Base-by-base conservation (phyloP, 352 stramenopile genomes). In the Vaucheria bursata region DNA sequence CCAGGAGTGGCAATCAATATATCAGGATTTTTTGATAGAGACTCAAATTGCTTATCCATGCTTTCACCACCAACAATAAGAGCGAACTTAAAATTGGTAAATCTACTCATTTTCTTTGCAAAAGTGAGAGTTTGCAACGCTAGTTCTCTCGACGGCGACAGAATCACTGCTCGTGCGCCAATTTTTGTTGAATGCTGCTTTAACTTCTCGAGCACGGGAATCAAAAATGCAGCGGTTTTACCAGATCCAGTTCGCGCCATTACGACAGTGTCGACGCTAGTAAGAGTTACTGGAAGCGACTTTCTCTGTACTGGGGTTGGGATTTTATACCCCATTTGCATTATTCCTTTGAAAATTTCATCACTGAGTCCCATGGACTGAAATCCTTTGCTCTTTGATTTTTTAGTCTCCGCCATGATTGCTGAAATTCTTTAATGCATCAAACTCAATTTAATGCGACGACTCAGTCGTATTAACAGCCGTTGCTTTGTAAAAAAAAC, bases 221-320 rank as follows among this genome's bases (percentile, higher is more conserved):
- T 94, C 0, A 99, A 77, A 85, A 99, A 99, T 0, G 95, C 95
- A 25, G 91, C 92, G 0, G 96, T 99, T 84, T 99, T 99, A 40
- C 96, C 96, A 29, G 90, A 97, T 8, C 96, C 91, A 0, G 96
- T 99, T 33, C 96, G 88, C 37, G 97, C 96, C 95, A 99, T 99
- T 64, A 95, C 94, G 6, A 98, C 93, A 25, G 97, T 91, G 88
- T 99, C 96, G 36, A 93, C 91, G 50, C 95, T 96, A 1, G 91
- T 94, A 1, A 99, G 87, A 31, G 97, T 88, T 33, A 98, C 89
- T 25, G 96, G 96, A 66, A 99, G 87, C 79, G 93, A 93, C 86
- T 99, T 98, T 74, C 95, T 90, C 86, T 99, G 96, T 66, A 99
- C 98, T 12, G 96, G 96, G 39, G 97, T 99, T 36, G 97, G 96